Evolutionary conservation across 1,284 basidiomycete genomes (phyloP).

Genomic region (Heterobasidion irregulare): DNA sequence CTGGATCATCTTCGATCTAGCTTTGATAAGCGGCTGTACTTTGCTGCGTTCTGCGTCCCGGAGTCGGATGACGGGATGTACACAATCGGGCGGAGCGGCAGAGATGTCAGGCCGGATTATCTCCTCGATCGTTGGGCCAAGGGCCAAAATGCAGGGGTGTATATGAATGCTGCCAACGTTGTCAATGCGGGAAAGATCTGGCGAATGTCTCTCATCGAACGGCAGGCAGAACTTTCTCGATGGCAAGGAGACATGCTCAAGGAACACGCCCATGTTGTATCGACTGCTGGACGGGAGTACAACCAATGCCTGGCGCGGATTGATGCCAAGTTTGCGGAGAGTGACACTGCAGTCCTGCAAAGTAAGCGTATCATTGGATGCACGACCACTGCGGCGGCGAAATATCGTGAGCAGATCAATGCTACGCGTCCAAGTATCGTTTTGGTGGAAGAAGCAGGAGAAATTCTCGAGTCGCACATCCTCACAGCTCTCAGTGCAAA

Average conservation of each 20-base stretch:
- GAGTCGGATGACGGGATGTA: neutral
- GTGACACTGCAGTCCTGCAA: constrained; percentile 27
- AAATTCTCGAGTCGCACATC: constrained; percentile 60
- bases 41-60: neutral
- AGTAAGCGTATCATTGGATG: constrained; percentile 54
- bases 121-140: neutral
- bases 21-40: constrained; percentile 26
- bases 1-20: constrained; percentile 18
- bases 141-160: neutral
- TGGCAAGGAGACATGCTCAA: neutral
- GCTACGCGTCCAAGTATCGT: constrained; percentile 39
- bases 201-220: neutral
- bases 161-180: neutral
- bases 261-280: constrained; percentile 12
- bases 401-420: constrained; percentile 38
- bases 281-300: constrained; percentile 19
- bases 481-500: constrained; percentile 42
- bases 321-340: constrained; percentile 27
- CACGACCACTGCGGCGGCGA: constrained; percentile 62
- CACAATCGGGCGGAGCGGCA: neutral
- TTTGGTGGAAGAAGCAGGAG: constrained; percentile 63
- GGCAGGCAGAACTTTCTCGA: neutral
- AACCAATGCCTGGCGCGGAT: constrained; percentile 31
- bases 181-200: neutral
- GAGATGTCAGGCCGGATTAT: neutral